phyloP scores from a whole-genome alignment of 2,329 filamentous ascomycete species.

The Aspergillus brasiliensis region DNA sequence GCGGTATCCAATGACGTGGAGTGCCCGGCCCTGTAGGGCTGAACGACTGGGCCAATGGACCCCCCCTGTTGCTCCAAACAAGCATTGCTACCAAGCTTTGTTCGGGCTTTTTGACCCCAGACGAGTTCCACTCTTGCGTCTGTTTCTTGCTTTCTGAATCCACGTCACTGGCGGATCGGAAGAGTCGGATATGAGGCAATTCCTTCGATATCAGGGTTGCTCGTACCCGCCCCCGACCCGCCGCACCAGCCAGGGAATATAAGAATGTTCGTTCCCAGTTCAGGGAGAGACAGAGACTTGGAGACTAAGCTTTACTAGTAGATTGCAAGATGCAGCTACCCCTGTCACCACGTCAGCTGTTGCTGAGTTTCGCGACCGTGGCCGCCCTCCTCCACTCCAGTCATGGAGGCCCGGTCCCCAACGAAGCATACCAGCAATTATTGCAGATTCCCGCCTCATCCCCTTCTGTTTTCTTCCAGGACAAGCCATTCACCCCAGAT shows the following conservation, averaged over 20 bases:
- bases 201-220: neutral
- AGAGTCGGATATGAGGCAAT: neutral
- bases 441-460: slow-evolving; percentile 5
- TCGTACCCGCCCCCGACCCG: neutral
- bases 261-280: neutral
- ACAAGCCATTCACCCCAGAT: neutral
- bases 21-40: slow-evolving; percentile 7
- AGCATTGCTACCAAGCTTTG: slow-evolving; percentile 7
- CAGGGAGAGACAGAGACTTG: neutral
- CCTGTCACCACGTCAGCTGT: neutral
- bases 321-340: neutral
- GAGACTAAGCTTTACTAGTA: neutral
- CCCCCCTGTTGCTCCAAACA: neutral
- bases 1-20: neutral
- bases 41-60: neutral
- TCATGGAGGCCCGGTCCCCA: slow-evolving; percentile 2
- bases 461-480: slow-evolving; percentile 2
- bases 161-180: neutral
- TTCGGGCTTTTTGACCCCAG: neutral
- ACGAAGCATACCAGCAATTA: slow-evolving; percentile 8
- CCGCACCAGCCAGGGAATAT: neutral
- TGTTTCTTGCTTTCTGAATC: neutral
- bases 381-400: neutral
- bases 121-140: neutral
- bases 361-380: slow-evolving; percentile 4